phyloP scores from a whole-genome alignment of 805 yeast species.

The Candida glaebosa region DNA sequence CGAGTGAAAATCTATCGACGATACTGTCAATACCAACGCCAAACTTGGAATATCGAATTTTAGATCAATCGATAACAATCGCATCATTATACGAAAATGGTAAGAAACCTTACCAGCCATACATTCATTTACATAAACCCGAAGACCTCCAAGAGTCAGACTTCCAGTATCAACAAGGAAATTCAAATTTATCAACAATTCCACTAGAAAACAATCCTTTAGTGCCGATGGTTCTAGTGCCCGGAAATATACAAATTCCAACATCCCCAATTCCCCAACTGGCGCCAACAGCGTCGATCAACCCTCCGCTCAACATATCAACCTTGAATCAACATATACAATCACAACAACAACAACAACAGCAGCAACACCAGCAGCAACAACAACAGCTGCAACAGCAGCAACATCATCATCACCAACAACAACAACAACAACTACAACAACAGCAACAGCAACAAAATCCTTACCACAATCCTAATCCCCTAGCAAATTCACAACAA shows the following conservation, averaged over 20 bases:
- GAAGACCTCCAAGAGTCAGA: slow-evolving; percentile 34
- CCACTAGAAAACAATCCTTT: background rate
- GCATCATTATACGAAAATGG: slow-evolving; percentile 39
- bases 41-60: slow-evolving; percentile 15
- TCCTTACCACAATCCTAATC: background rate
- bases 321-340: background rate
- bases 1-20: slow-evolving; percentile 1
- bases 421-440: slow-evolving; percentile 3
- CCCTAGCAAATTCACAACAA: slow-evolving; percentile 2
- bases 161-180: slow-evolving; percentile 22
- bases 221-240: background rate
- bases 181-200: background rate
- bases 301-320: background rate
- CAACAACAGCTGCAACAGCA: slow-evolving; percentile 7
- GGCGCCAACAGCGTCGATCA: background rate
- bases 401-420: slow-evolving; percentile 6
- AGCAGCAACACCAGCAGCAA: slow-evolving; percentile 5
- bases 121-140: slow-evolving; percentile 25
- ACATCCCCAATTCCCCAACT: background rate
- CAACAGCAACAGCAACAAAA: background rate
- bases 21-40: slow-evolving; percentile 1
- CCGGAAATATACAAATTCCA: background rate
- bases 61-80: slow-evolving; percentile 43
- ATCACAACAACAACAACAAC: background rate
- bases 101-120: slow-evolving; percentile 25